A percentile compares a stretch with the other conserved stretches of the same genome.
phyloP scores from a whole-genome alignment of 2,329 filamentous ascomycete species.

The Cordyceps javanica region DNA sequence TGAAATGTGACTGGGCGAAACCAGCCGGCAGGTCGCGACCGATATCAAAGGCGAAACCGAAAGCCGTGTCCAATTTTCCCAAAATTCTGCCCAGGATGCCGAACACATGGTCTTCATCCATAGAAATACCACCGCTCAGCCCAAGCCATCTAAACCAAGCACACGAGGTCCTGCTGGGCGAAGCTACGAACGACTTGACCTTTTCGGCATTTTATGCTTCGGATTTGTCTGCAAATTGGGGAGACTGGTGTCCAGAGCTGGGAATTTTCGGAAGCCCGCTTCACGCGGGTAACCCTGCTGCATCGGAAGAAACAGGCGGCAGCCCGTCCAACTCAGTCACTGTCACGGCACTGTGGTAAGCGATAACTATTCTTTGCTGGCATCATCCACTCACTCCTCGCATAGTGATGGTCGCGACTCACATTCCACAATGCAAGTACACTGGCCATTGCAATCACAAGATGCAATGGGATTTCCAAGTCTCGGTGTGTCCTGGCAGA shows the following conservation, averaged over 20 bases:
- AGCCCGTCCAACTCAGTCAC: neutral
- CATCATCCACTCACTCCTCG: neutral
- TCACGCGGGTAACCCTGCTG: neutral
- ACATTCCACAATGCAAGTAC: neutral
- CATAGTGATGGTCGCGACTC: neutral
- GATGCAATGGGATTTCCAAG: neutral
- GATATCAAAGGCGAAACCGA: neutral
- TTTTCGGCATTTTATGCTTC: neutral
- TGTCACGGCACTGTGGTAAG: neutral
- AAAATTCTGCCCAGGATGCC: neutral
- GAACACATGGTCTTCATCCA: neutral
- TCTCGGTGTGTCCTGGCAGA: neutral
- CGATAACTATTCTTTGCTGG: neutral
- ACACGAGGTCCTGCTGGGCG: neutral
- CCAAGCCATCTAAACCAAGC: neutral
- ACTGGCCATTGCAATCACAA: neutral
- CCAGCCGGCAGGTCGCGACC: neutral
- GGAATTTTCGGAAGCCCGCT: neutral
- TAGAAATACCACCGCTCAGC: neutral
- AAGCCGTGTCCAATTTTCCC: neutral
- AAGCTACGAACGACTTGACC: neutral
- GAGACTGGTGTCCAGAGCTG: neutral
- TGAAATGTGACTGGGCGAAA: constrained; percentile 5
- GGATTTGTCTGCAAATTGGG: neutral
- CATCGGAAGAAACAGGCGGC: neutral